Base-by-base conservation (phyloP, 768 basidiomycete species). In the Russula olivacea region DNA sequence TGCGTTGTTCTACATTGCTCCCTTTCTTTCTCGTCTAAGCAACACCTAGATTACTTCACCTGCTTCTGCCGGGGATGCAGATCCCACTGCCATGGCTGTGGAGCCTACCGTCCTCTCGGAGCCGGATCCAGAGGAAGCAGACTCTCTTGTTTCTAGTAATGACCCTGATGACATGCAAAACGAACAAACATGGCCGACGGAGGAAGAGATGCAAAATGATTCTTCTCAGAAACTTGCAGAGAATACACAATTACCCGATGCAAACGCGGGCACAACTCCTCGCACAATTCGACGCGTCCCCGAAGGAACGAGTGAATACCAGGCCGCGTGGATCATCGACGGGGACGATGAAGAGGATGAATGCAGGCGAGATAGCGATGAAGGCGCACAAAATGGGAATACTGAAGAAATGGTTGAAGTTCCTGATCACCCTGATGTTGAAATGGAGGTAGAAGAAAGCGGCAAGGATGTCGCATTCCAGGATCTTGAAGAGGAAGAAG, bases 141-240 rank as follows among this genome's bases (percentile, higher is more conserved):
- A 98, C 73, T 93, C 93, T 7, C 76, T 98, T 54, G 82, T 91
- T 14, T 93, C 93, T 1, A 87, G 82, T 55, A 94, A 96, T 72
- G 85, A 90, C 25, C 91, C 89, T 4, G 94, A 98, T 69, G 87
- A 91, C 61, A 81, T 97, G 74, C 84, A 81, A 40, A 97, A 96
- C 71, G 96, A 99, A 70, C 96, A 99, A 73, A 99, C 96, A 0
- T 98, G 96, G 95, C 96, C 96, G 0, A 96, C 93, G 0, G 93
- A 98, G 72, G 96, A 98, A 70, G 96, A 98, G 72, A 91, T 98
- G 87, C 77, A 77, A 23, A 81, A 74, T 7, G 81, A 70, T 4
- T 72, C 38, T 55, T 43, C 41, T 45, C 54, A 66, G 4, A 67
- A 71, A 32, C 58, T 62, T 12, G 66, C 68, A n/a, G 72, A 77